These are phyloP conservation scores for Blepharisma stoltei DNA, from an alignment of 73 alveolate species.

Conservation along the genomic window DNA sequence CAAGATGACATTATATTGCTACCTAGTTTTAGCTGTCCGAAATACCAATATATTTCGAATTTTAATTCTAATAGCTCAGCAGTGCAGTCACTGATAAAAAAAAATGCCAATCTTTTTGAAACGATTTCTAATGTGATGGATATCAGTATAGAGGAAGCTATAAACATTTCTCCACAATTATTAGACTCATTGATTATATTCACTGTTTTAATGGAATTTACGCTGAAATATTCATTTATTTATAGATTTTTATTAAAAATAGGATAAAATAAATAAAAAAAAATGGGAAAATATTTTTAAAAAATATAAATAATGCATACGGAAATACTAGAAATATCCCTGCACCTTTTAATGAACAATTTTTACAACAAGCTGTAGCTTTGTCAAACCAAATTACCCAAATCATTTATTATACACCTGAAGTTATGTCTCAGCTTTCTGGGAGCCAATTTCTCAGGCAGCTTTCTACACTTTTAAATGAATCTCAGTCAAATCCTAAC, in stretches of 20 bases:
- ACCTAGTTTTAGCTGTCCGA: too few species aligned
- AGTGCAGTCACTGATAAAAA: too few species aligned
- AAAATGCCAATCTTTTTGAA: too few species aligned
- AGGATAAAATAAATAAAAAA: too few species aligned
- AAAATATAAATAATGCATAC: too few species aligned
- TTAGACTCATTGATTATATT: background rate
- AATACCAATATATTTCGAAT: too few species aligned
- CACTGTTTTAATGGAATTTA: background rate
- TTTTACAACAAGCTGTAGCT: background rate
- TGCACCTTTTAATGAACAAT: background rate
- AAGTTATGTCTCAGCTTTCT: background rate
- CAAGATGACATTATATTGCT: background rate
- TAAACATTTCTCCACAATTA: background rate
- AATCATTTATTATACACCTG: background rate
- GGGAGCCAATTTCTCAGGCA: background rate
- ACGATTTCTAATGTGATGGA: too few species aligned
- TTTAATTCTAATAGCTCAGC: too few species aligned
- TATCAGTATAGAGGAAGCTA: background rate
- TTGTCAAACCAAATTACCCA: background rate
- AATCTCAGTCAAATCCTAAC: background rate
- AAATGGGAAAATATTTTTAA: too few species aligned
- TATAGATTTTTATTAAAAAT: too few species aligned
- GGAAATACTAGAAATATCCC: background rate
- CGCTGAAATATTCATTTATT: too few species aligned
- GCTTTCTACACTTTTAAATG: background rate